Evolutionary conservation across 1,284 basidiomycete species (phyloP).

Genomic region (Melampsora larici-populina): DNA sequence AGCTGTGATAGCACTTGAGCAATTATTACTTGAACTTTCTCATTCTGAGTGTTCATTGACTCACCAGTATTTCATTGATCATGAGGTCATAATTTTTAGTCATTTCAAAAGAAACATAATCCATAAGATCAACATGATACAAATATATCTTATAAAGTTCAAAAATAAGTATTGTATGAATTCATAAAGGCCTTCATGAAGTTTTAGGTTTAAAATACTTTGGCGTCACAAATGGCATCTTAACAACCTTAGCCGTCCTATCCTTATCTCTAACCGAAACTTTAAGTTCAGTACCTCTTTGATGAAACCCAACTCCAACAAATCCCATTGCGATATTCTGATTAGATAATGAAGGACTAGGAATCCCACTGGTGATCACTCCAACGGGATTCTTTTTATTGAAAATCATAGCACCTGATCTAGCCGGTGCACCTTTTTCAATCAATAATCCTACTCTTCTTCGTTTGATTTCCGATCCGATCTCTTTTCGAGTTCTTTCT

Average conservation of each 20-base stretch:
- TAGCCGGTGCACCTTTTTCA: conserved; percentile 73
- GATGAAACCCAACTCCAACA: conserved; percentile 72
- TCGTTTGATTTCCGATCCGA: conserved; percentile 64
- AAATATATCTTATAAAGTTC: too few relatives aligned
- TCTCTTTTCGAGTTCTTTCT: conserved; percentile 75
- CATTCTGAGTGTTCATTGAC: too few relatives aligned
- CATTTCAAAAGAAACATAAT: too few relatives aligned
- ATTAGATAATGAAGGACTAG: conserved; percentile 74
- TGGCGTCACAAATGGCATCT: conserved; percentile 73
- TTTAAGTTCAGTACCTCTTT: conserved; percentile 77
- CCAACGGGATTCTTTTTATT: conserved; percentile 57
- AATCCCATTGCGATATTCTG: conserved; percentile 98
- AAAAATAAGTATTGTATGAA: too few relatives aligned
- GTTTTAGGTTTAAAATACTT: conserved; percentile 54
- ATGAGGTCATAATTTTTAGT: too few relatives aligned
- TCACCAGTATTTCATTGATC: too few relatives aligned
- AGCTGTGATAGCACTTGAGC: too few relatives aligned
- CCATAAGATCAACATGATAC: too few relatives aligned
- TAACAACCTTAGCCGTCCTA: conserved; percentile 66
- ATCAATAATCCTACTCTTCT: conserved; percentile 81
- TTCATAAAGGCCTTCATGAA: not conserved
- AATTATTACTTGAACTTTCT: too few relatives aligned
- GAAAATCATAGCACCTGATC: conserved; percentile 57
- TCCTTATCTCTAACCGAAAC: conserved; percentile 75
- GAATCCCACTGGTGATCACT: conserved; percentile 86